Evolutionary conservation across 495 filamentous ascomycete species (phyloP).

Genomic region (Pseudevernia furfuracea): DNA sequence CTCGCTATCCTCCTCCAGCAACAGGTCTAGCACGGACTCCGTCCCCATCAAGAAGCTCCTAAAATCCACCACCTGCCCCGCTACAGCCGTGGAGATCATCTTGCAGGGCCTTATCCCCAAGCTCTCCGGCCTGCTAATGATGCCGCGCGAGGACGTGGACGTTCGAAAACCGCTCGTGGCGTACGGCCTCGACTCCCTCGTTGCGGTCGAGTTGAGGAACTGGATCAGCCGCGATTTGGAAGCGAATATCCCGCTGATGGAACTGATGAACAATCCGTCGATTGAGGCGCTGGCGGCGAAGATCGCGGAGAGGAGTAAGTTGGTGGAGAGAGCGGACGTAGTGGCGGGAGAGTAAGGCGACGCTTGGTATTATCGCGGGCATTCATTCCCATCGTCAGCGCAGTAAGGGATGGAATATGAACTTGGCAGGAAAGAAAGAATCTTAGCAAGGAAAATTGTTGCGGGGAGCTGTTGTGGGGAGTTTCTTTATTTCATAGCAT

Average conservation of each 20-base stretch:
- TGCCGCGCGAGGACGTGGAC: constrained; percentile 6
- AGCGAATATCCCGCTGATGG: constrained; percentile 21
- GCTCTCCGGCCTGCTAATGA: constrained; percentile 7
- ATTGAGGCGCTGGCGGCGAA: not conserved
- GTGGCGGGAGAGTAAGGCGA: no score
- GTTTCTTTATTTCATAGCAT: no score
- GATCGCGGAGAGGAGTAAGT: not conserved
- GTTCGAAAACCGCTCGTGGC: constrained; percentile 35
- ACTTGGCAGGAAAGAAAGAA: no score
- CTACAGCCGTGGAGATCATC: not conserved
- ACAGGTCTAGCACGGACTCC: no score
- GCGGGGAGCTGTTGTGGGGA: no score
- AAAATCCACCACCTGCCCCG: no score
- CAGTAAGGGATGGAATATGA: no score
- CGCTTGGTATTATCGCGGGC: no score
- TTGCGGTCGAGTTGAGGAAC: constrained; percentile 56
- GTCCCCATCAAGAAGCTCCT: not conserved
- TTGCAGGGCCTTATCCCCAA: not conserved
- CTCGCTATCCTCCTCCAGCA: no score
- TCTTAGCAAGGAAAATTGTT: no score
- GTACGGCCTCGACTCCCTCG: constrained; percentile 56
- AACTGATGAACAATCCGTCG: not conserved
- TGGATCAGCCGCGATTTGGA: constrained; percentile 53
- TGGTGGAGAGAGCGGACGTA: no score
- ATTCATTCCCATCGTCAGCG: no score